phyloP scores from a whole-genome alignment of 441 rosid species.

The Adansonia madagascariensis region DNA sequence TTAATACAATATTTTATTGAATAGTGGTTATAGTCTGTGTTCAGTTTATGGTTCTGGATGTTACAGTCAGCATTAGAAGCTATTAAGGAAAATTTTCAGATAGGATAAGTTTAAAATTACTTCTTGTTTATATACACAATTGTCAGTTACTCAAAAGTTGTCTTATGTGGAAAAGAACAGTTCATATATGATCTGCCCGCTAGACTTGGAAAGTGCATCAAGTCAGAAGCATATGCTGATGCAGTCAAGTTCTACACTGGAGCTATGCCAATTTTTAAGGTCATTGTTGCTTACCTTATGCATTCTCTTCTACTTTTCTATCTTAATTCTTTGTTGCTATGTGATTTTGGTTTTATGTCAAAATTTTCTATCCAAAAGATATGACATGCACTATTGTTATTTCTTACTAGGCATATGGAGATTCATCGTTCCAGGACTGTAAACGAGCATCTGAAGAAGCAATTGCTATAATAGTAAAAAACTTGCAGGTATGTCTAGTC shows the following conservation, averaged over 20 bases:
- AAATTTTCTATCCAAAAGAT: constrained; percentile 18
- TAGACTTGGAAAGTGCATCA: constrained; percentile 90
- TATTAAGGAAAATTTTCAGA: neutral
- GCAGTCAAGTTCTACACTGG: constrained; percentile 95
- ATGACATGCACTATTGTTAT: constrained; percentile 17
- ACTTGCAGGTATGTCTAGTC: constrained; percentile 67
- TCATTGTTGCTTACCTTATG: constrained; percentile 25
- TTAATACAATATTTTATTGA: constrained; percentile 3
- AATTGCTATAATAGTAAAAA: constrained; percentile 65
- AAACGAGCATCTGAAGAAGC: constrained; percentile 97
- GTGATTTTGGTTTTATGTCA: neutral
- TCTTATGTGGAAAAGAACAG: constrained; percentile 74
- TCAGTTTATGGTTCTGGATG: neutral
- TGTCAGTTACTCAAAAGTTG: constrained; percentile 40
- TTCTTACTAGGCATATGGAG: constrained; percentile 78
- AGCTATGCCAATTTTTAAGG: constrained; percentile 98
- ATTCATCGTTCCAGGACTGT: constrained; percentile 94
- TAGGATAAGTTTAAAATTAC: neutral
- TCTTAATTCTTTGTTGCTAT: neutral
- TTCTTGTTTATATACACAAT: constrained; percentile 14
- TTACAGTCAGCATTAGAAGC: constrained; percentile 7
- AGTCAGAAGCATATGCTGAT: constrained; percentile 88
- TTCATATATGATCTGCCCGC: constrained; percentile 97
- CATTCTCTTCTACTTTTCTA: constrained; percentile 13
- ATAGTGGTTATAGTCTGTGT: neutral